These are phyloP conservation scores for Aspergillus proliferans DNA, from an alignment of 2,329 filamentous ascomycete genomes.

Conservation along the genomic window DNA sequence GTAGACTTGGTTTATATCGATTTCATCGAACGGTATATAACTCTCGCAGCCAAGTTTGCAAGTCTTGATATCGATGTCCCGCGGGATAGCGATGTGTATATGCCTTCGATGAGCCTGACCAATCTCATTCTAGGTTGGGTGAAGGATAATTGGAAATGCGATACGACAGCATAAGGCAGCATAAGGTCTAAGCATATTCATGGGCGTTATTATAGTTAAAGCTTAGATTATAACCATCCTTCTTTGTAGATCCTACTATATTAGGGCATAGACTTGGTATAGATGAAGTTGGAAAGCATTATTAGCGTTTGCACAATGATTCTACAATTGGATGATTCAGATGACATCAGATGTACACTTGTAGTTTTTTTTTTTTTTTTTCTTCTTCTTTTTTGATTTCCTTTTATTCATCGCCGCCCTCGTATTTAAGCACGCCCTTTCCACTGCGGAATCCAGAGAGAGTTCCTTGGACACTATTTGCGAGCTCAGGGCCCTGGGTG, in stretches of 20 bases:
- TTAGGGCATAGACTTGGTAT: neutral
- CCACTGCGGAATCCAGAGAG: slow-evolving; percentile 77
- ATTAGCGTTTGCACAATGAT: neutral
- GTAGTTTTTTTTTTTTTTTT: neutral
- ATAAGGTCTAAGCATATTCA: neutral
- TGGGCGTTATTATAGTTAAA: neutral
- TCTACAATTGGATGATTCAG: neutral
- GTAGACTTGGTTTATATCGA: slow-evolving; percentile 90
- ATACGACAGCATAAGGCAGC: neutral
- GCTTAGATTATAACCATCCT: neutral
- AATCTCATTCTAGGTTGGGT: slow-evolving; percentile 57
- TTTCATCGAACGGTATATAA: slow-evolving; percentile 77
- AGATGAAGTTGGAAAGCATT: neutral
- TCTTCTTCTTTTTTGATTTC: slow-evolving; percentile 37
- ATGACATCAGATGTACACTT: neutral
- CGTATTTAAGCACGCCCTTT: slow-evolving; percentile 86
- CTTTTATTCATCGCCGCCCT: slow-evolving; percentile 32
- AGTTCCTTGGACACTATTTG: slow-evolving; percentile 72
- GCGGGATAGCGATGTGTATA: slow-evolving; percentile 47
- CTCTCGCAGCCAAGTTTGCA: slow-evolving; percentile 63
- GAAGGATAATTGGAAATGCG: slow-evolving; percentile 47
- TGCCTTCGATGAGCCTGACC: slow-evolving; percentile 50
- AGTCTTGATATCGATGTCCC: slow-evolving; percentile 45
- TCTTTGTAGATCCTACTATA: neutral
- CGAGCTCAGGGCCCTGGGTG: slow-evolving; percentile 63